Conservation (phyloP, 2,329 filamentous ascomycete species). For the Colletotrichum graminicola region DNA sequence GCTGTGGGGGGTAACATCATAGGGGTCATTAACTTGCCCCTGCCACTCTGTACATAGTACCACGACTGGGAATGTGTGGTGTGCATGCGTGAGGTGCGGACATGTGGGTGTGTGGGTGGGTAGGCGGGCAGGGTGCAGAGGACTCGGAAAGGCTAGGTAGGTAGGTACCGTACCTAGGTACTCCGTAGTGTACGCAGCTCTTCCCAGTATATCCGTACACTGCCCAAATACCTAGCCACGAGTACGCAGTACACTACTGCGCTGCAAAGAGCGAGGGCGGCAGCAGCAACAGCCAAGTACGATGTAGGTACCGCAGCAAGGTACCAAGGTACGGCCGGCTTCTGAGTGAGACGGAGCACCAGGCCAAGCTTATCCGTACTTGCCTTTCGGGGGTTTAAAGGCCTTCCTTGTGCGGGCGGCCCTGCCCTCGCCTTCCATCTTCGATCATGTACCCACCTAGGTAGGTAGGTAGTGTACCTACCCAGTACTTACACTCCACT, state of each 20-base stretch:
- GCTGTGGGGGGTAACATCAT: no score
- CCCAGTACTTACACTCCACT: neutral
- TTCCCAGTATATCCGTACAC: neutral
- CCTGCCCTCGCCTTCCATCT: slow-evolving; percentile 16
- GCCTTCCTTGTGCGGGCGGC: neutral
- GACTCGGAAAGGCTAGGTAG: neutral
- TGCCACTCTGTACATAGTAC: no score
- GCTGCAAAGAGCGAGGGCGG: neutral
- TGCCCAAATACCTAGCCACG: neutral
- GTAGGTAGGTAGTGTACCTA: no score
- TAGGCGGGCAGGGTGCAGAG: neutral
- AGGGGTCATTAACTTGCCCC: no score
- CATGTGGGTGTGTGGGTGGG: neutral
- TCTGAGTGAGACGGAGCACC: neutral
- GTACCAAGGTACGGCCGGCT: slow-evolving; percentile 1
- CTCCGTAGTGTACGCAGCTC: no score
- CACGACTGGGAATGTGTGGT: slow-evolving; percentile 24
- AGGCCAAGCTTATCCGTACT: slow-evolving; percentile 26
- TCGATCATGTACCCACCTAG: neutral
- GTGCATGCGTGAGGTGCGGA: slow-evolving; percentile 15
- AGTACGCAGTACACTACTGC: neutral
- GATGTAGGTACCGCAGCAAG: slow-evolving; percentile 1
- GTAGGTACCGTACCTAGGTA: no score
- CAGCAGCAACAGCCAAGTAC: neutral
- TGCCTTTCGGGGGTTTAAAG: slow-evolving; percentile 3